Conservation (phyloP, 2,329 filamentous ascomycete species). For the Nigrospora sphaerica region DNA sequence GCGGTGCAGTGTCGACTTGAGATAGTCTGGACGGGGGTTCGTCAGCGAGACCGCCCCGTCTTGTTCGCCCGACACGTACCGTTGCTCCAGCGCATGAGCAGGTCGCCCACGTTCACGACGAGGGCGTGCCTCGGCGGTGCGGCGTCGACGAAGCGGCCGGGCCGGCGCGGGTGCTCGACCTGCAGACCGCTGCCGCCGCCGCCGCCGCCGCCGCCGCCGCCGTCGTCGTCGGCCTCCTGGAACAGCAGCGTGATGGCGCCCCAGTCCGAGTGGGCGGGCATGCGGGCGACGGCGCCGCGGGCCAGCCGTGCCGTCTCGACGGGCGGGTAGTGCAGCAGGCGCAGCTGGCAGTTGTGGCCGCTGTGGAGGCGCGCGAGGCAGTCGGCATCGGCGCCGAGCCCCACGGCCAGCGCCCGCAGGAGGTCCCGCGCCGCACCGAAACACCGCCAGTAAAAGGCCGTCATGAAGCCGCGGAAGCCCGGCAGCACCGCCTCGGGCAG, state of each 20-base stretch:
- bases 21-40: conserved; percentile 25
- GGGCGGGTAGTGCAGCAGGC: conserved; percentile 52
- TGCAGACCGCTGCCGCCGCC: conserved; percentile 39
- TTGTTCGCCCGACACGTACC: conserved; percentile 15
- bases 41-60: too few species aligned
- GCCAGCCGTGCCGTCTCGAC: conserved; percentile 35
- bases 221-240: conserved; percentile 25
- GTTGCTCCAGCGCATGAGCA: conserved; percentile 33
- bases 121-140: conserved; percentile 20
- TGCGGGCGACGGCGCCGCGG: conserved; percentile 34
- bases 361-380: conserved; percentile 42
- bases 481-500: conserved; percentile 35
- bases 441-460: conserved; percentile 40
- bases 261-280: conserved; percentile 24
- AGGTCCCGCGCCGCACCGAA: conserved; percentile 33
- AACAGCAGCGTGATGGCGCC: conserved; percentile 39
- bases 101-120: conserved; percentile 27
- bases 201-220: too few species aligned
- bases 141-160: conserved; percentile 28
- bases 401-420: conserved; percentile 35
- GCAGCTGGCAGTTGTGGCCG: conserved; percentile 50
- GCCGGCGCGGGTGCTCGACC: conserved; percentile 30
- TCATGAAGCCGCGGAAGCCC: conserved; percentile 39
- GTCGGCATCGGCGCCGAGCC: conserved; percentile 35
- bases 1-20: conserved; percentile 47